Evolutionary conservation across 108 stramenopile genomes (phyloP), one percentile per base, ranked within the genome.

Genomic region (Fragilariopsis cylindrus): DNA sequence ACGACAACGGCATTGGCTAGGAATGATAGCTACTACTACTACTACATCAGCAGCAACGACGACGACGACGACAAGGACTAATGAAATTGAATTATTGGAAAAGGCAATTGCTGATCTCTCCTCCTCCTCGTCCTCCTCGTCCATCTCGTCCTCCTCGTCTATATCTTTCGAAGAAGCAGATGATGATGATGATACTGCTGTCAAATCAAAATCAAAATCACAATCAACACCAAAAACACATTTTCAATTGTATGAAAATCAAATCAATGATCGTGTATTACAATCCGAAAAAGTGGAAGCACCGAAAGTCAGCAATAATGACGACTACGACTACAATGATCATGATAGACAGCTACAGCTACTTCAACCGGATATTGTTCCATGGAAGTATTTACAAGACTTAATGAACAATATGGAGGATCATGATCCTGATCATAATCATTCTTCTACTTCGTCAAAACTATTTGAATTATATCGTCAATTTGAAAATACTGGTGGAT

Each of bases 191-290:
- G 2, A 1, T n/a, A 54, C n/a, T 54, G 53, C 15, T 54, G 53
- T n/a, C 15, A 15, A 15, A 15, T 54, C n/a, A n/a, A 54, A 54
- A 30, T 30, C 30, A 30, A 1, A 30, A 30, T 30, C 30, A 30
- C 30, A 30, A 30, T 30, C 30, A 30, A 30, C 1, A 30, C 30
- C 30, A 60, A 63, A 63, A 42, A 65, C 73, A 11, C 73, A 48
- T 8, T 74, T 66, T 46, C 13, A 65, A 65, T 44, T 53, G 19
- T 74, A 65, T 39, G 45, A 66, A 65, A 65, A 74, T 3, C 65
- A 74, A 16, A 40, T 54, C 64, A 12, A 49, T 5, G 73, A 19
- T 6, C 63, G 73, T 43, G 55, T 74, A 4, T 48, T 21, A 18
- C 52, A 65, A 47, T 65, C 73, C 16, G 73, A 74, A 30, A 18